Percentiles rank a stretch among this genome's conserved stretches.
Evolutionary conservation across 495 filamentous ascomycete species (phyloP).

Genomic region (Bacidia gigantensis): DNA sequence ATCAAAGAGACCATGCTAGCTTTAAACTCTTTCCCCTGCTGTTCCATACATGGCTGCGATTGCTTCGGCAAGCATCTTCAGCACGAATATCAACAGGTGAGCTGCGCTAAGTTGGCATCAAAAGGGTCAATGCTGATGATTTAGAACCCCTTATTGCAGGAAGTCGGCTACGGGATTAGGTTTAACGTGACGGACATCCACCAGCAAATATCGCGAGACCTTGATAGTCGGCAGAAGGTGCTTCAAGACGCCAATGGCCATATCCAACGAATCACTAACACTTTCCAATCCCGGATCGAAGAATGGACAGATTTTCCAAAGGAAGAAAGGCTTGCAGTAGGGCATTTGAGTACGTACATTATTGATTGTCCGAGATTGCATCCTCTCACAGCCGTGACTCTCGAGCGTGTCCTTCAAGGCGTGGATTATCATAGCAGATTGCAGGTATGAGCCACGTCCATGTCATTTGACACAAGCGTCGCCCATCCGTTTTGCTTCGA

Average conservation of each 20-base stretch:
- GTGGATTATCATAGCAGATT: neutral
- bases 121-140: neutral
- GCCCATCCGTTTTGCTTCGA: no score
- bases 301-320: neutral
- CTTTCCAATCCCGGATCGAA: neutral
- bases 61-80: neutral
- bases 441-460: neutral
- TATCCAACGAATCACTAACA: neutral
- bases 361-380: neutral
- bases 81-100: constrained; percentile 1
- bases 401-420: neutral
- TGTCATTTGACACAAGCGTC: neutral
- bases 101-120: neutral
- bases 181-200: neutral
- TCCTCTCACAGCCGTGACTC: neutral
- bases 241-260: neutral
- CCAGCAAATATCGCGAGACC: neutral
- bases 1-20: neutral
- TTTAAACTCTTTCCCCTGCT: neutral
- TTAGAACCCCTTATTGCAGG: no score
- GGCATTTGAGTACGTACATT: neutral
- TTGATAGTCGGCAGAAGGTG: neutral
- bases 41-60: neutral
- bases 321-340: neutral
- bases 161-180: no score